Base-by-base conservation (phyloP, 306 rosid genomes). In the peach (Prunus persica) region DNA sequence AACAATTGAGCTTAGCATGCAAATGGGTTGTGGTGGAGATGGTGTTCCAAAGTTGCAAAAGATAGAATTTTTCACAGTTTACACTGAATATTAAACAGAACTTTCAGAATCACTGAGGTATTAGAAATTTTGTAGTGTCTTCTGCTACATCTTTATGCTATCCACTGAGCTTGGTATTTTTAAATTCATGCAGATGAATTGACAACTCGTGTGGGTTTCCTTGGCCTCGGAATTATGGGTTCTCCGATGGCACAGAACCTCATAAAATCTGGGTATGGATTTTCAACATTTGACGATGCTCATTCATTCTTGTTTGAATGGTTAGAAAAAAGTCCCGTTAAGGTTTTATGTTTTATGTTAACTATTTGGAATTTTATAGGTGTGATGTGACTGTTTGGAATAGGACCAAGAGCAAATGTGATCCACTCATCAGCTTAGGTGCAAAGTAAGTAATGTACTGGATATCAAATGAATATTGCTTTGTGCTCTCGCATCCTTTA, bases 191-290 rank as follows among this genome's bases (percentile, higher is more conserved):
- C 25, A 16, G 82, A 65, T 74, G 88, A 80, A 58, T 34, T 83
- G 19, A 89, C 91, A 2, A 46, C 86, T 15, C 82, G 86, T 0
- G 78, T 91, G 72, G 98, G 98, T 66, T 94, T 94, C 79, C 81
- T 94, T 65, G 98, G 98, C 72, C 78, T 91, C 19, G 98, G 98
- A 87, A 94, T 94, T 79, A 94, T 94, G 98, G 98, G 98, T 74
- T 82, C 90, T 76, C 98, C 97, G 20, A 94, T 94, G 98, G 97
- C 97, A 38, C 92, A 78, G 18, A 94, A 94, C 85, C 96, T 94
- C 65, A 62, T 90, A 12, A 88, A 87, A 78, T 81, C 94, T 74
- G 98, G 98, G 97, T 93, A 86, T 71, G 86, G 73, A 45, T 69
- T 64, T 49, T 34, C 49, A 20, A 11, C 11, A n/a, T 38, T 22